Conservation (phyloP, 148 eudicot genomes). For the Amaranthus hypochondriacus region DNA sequence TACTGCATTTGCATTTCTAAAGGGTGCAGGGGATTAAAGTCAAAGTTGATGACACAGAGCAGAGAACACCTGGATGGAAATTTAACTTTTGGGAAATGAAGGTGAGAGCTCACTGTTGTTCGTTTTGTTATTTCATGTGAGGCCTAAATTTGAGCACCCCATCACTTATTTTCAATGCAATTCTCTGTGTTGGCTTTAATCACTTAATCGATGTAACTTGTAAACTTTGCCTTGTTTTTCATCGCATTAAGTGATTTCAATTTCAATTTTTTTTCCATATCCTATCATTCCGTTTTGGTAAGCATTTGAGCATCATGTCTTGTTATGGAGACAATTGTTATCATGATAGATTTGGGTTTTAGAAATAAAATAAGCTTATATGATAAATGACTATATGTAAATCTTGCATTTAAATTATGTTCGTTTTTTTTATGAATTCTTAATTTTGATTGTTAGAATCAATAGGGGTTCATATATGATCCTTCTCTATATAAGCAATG, state of each 20-base stretch:
- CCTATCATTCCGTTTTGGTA: neutral
- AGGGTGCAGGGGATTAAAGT: slow-evolving; percentile 78
- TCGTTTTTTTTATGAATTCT: neutral
- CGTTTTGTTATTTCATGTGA: neutral
- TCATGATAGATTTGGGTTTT: neutral
- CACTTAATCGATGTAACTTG: neutral
- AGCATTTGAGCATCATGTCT: neutral
- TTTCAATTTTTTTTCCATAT: too few species aligned
- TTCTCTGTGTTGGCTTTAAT: slow-evolving; percentile 3
- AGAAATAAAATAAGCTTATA: neutral
- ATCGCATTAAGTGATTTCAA: neutral
- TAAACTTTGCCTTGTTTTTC: neutral
- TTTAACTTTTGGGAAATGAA: slow-evolving; percentile 99
- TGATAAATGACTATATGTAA: neutral
- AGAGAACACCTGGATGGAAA: slow-evolving; percentile 98
- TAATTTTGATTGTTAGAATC: too few species aligned
- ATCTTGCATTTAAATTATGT: neutral
- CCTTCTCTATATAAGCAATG: too few species aligned
- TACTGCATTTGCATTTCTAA: slow-evolving; percentile 52
- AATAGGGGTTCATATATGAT: too few species aligned
- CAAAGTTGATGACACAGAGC: slow-evolving; percentile 89
- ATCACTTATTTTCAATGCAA: neutral
- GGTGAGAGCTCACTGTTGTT: slow-evolving; percentile 37
- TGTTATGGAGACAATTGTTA: neutral
- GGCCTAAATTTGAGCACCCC: neutral